A percentile compares a stretch with the other conserved stretches of the same genome.
Conservation (phyloP, 495 filamentous ascomycete species). For the Penicillium goetzii region DNA sequence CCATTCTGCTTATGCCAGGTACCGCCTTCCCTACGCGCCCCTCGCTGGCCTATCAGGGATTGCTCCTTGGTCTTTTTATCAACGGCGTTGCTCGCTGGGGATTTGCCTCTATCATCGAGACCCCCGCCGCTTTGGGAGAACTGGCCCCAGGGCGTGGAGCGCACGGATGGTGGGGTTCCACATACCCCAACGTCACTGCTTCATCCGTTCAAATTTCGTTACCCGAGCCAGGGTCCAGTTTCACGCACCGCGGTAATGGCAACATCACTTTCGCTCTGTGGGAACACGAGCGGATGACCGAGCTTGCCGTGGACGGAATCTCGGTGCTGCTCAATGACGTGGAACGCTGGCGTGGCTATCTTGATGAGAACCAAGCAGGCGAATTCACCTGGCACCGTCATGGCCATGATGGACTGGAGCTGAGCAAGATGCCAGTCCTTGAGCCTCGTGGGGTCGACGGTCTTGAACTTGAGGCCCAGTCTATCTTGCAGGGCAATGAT, state of each 20-base stretch:
- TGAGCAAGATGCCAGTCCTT: slow-evolving; percentile 25
- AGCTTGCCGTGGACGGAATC: slow-evolving; percentile 80
- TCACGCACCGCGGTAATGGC: slow-evolving; percentile 44
- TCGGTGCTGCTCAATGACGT: slow-evolving; percentile 94
- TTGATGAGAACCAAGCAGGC: slow-evolving; percentile 49
- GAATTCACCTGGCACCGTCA: slow-evolving; percentile 54
- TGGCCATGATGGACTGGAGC: slow-evolving; percentile 47
- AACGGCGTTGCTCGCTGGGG: slow-evolving; percentile 94
- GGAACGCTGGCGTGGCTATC: slow-evolving; percentile 72
- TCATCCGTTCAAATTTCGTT: slow-evolving; percentile 56
- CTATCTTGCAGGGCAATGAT: slow-evolving; percentile 40
- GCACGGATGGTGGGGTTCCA: slow-evolving; percentile 61
- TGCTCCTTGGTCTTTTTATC: slow-evolving; percentile 88
- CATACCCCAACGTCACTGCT: slow-evolving; percentile 65
- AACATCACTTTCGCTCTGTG: slow-evolving; percentile 64
- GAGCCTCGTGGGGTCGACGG: slow-evolving; percentile 24
- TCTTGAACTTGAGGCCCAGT: slow-evolving; percentile 23
- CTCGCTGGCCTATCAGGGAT: slow-evolving; percentile 78
- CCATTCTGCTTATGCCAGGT: slow-evolving; percentile 78
- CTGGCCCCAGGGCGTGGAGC: slow-evolving; percentile 37
- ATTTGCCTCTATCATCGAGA: slow-evolving; percentile 89
- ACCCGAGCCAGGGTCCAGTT: slow-evolving; percentile 32
- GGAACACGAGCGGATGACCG: slow-evolving; percentile 47
- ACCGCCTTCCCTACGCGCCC: slow-evolving; percentile 83
- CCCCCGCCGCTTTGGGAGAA: slow-evolving; percentile 64